Base-by-base conservation (phyloP, 306 rosid genomes). In the Fragaria ananassa region DNA sequence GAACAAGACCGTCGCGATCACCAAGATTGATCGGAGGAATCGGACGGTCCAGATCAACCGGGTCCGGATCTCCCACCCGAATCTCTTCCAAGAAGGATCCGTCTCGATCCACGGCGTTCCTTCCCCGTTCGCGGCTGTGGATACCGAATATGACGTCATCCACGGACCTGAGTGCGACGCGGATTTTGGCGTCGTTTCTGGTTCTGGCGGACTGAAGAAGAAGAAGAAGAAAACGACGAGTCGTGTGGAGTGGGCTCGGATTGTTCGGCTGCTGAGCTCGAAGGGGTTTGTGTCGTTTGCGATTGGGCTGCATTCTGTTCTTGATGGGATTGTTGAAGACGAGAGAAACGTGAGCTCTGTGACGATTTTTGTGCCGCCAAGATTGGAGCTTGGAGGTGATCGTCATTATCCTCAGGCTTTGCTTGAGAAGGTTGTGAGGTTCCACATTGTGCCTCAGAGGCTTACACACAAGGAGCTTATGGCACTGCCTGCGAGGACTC, bases 331-430 rank as follows among this genome's bases (percentile, higher is more conserved):
- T 83, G 61, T 70, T 70, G 83, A 74, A 70, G 91, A 89, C 21
- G 66, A 83, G 3, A 25, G 15, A 42, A 46, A 70, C 37, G 81
- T 78, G 77, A 67, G 8, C 45, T 85, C 86, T 1, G 81, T 49
- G 1, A 93, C 98, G 2, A 69, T 93, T 12, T 93, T 91, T 47
- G 93, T 88, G 53, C 98, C 98, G 23, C 91, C 86, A 10, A 88
- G 83, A 72, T 77, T 89, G 67, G 61, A 70, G 10, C 23, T 87
- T 54, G 60, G 21, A 54, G 60, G 63, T 14, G 2, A 62, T 23
- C 81, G 72, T 74, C 84, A 25, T 25, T 37, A 29, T 15, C 67
- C 91, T 69, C 74, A 81, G 0, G 47, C 70, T 11, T 56, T 85
- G 69, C 88, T 91, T 72, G 77, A 83, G 58, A 85, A 81, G 72